Evolutionary conservation across 441 rosid genomes (phyloP).

Genomic region (Corymbia citriodora): DNA sequence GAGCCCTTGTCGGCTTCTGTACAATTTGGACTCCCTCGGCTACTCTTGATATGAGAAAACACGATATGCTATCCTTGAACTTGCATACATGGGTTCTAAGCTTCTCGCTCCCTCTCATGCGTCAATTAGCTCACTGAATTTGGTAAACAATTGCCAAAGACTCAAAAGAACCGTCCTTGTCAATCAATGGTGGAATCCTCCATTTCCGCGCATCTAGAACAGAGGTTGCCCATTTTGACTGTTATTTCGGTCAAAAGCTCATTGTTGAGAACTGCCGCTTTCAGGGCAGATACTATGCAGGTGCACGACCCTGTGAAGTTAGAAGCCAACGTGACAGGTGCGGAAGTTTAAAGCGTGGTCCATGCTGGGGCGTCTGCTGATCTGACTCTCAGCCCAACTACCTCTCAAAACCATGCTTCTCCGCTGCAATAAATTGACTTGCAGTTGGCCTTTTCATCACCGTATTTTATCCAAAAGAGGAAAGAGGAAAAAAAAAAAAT

Average conservation of each 20-base stretch:
- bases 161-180: background rate
- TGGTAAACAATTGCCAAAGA: background rate
- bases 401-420: background rate
- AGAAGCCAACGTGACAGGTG: background rate
- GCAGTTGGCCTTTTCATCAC: background rate
- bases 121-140: background rate
- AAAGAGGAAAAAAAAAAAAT: background rate
- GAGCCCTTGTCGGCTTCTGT: background rate
- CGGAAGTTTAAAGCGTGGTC: background rate
- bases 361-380: background rate
- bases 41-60: background rate
- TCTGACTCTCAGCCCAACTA: background rate
- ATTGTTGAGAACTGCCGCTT: background rate
- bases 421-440: conserved; percentile 9
- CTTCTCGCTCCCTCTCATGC: background rate
- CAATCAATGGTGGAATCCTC: background rate
- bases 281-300: background rate
- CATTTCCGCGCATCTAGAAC: background rate
- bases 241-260: background rate
- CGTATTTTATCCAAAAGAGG: background rate
- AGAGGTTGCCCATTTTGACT: background rate
- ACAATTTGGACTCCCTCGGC: background rate
- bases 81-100: background rate
- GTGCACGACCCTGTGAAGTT: background rate
- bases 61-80: background rate